A percentile compares a stretch with the other conserved stretches of the same genome.
Conservation (phyloP, 768 basidiomycete species). For the Basidioascus undulatus region DNA sequence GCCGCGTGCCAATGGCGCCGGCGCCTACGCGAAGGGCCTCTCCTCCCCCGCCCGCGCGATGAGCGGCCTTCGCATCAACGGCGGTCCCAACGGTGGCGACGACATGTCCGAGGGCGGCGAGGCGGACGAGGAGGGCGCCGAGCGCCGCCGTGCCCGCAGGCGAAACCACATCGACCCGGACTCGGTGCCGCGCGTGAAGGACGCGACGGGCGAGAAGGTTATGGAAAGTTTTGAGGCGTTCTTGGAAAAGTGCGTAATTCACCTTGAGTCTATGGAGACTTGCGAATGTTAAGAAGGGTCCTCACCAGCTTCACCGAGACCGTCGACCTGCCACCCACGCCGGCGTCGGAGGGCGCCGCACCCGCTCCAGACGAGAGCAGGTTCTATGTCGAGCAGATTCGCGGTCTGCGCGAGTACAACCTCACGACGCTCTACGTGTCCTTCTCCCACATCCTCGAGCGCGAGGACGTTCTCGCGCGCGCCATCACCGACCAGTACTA, state of each 20-base stretch:
- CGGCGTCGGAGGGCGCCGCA: constrained; percentile 34
- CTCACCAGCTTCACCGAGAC: constrained; percentile 52
- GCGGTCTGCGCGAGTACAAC: constrained; percentile 82
- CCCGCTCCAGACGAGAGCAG: constrained; percentile 29
- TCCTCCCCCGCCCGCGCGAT: too few species aligned
- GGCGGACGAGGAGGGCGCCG: constrained; percentile 3
- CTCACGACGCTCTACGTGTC: constrained; percentile 92
- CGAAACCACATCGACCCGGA: constrained; percentile 12
- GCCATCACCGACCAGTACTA: constrained; percentile 91
- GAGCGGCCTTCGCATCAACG: too few species aligned
- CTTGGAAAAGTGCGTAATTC: constrained; percentile 63
- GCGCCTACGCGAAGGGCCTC: too few species aligned
- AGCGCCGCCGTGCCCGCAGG: background rate
- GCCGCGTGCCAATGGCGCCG: too few species aligned
- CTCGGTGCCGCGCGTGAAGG: constrained; percentile 68
- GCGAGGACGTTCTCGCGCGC: constrained; percentile 77
- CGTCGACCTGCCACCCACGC: constrained; percentile 52
- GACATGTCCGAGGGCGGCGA: background rate
- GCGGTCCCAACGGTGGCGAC: background rate
- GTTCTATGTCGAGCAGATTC: constrained; percentile 78
- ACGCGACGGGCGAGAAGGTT: constrained; percentile 87
- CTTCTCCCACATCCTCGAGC: constrained; percentile 65
- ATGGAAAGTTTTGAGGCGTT: constrained; percentile 78
- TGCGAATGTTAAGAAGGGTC: background rate
- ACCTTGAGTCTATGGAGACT: background rate